A percentile compares a stretch with the other conserved stretches of the same genome.
These are phyloP conservation scores for Pseudopithomyces chartarum DNA, from an alignment of 2,329 filamentous ascomycete genomes.

Conservation along the genomic window DNA sequence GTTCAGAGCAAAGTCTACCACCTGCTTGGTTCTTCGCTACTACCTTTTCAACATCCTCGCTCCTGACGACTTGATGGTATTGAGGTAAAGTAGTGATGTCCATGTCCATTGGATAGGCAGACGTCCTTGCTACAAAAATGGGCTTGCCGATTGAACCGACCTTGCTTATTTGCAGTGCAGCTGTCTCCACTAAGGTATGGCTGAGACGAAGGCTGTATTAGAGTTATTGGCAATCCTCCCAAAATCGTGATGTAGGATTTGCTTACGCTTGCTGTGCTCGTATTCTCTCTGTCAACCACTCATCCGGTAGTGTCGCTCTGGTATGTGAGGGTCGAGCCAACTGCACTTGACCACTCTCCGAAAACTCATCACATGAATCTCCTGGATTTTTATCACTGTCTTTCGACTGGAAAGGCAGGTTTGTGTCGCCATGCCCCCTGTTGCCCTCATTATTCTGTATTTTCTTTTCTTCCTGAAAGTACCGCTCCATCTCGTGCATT, in stretches of 20 bases:
- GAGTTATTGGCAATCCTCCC: not conserved
- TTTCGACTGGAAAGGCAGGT: not conserved
- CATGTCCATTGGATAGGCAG: not conserved
- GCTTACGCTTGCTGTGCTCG: not conserved
- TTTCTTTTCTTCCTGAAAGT: not conserved
- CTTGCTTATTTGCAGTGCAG: not conserved
- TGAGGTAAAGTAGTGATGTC: not conserved
- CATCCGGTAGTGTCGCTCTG: not conserved
- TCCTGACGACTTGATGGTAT: not conserved
- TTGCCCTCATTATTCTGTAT: not conserved
- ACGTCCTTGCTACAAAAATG: not conserved
- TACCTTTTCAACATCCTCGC: not conserved
- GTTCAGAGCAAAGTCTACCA: not conserved
- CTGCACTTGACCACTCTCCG: not conserved
- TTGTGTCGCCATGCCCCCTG: not conserved
- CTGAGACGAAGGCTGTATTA: not conserved
- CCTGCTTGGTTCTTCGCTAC: not conserved
- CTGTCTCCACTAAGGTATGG: not conserved
- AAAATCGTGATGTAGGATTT: not conserved
- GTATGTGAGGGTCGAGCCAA: not conserved
- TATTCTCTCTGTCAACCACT: not conserved
- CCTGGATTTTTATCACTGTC: not conserved
- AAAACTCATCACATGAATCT: not conserved
- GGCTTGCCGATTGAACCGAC: not conserved
- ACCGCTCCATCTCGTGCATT: not conserved